Conservation (phyloP, 2,329 filamentous ascomycete genomes). For the Raffaelea albimanens region DNA sequence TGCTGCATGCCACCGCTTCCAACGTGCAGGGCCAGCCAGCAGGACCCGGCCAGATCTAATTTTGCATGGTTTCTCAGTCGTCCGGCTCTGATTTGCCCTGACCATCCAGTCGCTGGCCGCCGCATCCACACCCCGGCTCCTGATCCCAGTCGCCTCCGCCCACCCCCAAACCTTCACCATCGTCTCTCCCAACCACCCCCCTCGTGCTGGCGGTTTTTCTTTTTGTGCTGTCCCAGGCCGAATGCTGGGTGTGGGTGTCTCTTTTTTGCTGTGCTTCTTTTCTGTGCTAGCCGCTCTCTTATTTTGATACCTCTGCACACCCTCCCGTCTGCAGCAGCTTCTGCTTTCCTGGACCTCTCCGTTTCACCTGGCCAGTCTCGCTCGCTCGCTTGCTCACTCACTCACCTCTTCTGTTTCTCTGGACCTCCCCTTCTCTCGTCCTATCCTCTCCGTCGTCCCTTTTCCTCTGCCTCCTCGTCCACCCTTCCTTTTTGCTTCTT, state of each 20-base stretch:
- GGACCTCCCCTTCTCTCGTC: conserved; percentile 4
- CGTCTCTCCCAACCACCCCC: not conserved
- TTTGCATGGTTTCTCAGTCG: no score
- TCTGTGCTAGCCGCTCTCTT: conserved; percentile 5
- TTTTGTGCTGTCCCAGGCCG: no score
- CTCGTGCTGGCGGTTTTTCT: not conserved
- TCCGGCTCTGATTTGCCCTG: no score
- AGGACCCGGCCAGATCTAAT: no score
- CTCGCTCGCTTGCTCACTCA: not conserved
- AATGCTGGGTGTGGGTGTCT: no score
- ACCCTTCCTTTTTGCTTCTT: conserved; percentile 5
- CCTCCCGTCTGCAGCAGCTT: not conserved
- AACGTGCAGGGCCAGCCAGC: no score
- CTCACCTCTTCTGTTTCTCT: not conserved
- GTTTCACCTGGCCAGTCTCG: no score
- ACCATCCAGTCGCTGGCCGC: no score
- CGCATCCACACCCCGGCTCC: no score
- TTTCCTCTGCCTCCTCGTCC: no score
- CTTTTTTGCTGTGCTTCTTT: no score
- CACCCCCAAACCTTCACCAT: not conserved
- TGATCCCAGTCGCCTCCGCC: not conserved
- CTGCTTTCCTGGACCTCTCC: not conserved
- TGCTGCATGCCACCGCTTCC: no score
- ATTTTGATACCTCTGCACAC: not conserved
- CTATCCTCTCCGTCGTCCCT: not conserved